Percentiles rank a stretch among this genome's conserved stretches.
phyloP scores from a whole-genome alignment of 2,329 filamentous ascomycete species.

The Pseudogymnoascus sp. region DNA sequence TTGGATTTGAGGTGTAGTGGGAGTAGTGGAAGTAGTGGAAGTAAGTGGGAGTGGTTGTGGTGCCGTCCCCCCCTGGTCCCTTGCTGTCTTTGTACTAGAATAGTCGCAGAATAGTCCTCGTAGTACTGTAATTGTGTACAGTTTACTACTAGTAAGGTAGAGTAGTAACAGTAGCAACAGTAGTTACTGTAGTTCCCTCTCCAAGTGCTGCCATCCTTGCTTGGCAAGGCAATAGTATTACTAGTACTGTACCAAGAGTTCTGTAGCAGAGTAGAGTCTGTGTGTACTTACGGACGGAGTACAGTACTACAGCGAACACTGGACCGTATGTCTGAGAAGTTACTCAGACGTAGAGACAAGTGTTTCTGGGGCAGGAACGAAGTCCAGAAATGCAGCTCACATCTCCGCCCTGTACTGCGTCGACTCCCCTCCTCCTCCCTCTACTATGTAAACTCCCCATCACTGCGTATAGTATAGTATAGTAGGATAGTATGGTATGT shows the following conservation, averaged over 20 bases:
- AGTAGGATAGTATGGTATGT: neutral
- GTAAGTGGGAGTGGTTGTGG: neutral
- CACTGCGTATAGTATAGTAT: neutral
- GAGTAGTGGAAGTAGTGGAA: neutral
- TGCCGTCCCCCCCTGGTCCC: neutral
- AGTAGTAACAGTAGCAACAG: neutral
- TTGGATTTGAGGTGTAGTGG: neutral
- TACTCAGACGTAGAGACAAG: neutral
- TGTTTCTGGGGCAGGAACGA: neutral
- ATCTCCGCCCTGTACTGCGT: neutral
- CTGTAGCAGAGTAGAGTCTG: neutral
- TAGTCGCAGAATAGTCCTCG: neutral
- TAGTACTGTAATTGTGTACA: neutral
- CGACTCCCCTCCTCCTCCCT: neutral
- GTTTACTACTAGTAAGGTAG: neutral
- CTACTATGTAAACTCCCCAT: neutral
- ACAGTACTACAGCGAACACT: neutral
- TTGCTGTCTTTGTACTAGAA: neutral
- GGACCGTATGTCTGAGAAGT: neutral
- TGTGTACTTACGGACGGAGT: neutral
- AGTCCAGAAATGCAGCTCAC: neutral
- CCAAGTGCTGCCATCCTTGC: neutral
- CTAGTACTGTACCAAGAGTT: neutral
- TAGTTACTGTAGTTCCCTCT: neutral
- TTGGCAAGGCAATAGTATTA: slow-evolving; percentile 5